Conservation (phyloP, 2,329 filamentous ascomycete species). For the Venturia carpophila region DNA sequence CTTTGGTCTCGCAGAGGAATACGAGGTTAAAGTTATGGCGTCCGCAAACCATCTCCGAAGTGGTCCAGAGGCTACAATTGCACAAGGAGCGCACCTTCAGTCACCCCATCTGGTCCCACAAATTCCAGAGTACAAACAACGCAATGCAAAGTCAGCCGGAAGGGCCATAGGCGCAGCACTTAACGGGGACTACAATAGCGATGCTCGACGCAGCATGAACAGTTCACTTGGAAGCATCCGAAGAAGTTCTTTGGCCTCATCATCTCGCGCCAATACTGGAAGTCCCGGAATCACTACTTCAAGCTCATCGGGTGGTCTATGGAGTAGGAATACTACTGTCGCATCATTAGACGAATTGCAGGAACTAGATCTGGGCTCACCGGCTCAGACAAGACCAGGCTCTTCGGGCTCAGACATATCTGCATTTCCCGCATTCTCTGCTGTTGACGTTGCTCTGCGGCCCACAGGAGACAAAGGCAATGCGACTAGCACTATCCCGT, state of each 20-base stretch:
- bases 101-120: slow-evolving; percentile 27
- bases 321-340: slow-evolving; percentile 29
- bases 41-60: slow-evolving; percentile 65
- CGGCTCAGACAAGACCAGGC: slow-evolving; percentile 2
- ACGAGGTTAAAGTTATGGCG: slow-evolving; percentile 67
- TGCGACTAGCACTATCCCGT: slow-evolving; percentile 27
- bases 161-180: slow-evolving; percentile 21
- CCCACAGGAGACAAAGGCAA: slow-evolving; percentile 23
- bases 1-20: slow-evolving; percentile 47
- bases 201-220: slow-evolving; percentile 25
- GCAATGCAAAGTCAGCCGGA: slow-evolving; percentile 26
- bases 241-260: slow-evolving; percentile 27
- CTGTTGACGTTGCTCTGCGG: slow-evolving; percentile 18
- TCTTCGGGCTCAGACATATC: slow-evolving; percentile 19
- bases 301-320: slow-evolving; percentile 30
- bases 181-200: not conserved
- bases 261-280: slow-evolving; percentile 23
- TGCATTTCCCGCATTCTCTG: slow-evolving; percentile 9
- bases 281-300: slow-evolving; percentile 23
- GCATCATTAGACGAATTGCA: slow-evolving; percentile 17
- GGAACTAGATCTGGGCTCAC: slow-evolving; percentile 7
- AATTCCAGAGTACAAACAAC: slow-evolving; percentile 16
- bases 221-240: slow-evolving; percentile 35
- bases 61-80: slow-evolving; percentile 35
- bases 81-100: slow-evolving; percentile 25